These are phyloP conservation scores for Plasmopara viticola DNA, from an alignment of 352 stramenopile species.

Conservation along the genomic window DNA sequence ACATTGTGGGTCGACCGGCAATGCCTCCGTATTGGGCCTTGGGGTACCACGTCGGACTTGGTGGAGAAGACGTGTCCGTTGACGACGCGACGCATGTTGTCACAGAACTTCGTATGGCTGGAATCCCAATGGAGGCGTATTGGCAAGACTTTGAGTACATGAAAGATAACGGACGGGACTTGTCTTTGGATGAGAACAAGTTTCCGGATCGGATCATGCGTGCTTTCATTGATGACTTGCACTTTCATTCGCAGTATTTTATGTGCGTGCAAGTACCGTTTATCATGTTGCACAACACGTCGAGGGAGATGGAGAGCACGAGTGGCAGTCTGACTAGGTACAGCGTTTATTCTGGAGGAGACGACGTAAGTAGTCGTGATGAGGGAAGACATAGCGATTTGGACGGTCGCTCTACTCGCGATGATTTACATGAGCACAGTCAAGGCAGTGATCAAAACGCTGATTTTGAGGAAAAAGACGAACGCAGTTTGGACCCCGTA, in stretches of 20 bases:
- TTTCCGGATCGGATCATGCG: slow-evolving; percentile 39
- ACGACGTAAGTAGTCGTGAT: neutral
- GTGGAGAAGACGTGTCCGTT: slow-evolving; percentile 23
- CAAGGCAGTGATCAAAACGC: neutral
- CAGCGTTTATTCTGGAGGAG: too few species aligned
- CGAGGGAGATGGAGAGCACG: slow-evolving; percentile 4
- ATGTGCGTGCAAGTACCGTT: slow-evolving; percentile 63
- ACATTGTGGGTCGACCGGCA: slow-evolving; percentile 59
- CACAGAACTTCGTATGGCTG: slow-evolving; percentile 29
- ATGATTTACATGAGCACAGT: neutral
- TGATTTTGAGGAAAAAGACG: slow-evolving; percentile 1
- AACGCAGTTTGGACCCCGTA: slow-evolving; percentile 26
- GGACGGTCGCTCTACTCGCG: neutral
- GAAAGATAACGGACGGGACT: slow-evolving; percentile 24
- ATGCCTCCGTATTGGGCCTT: slow-evolving; percentile 84
- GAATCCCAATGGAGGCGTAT: slow-evolving; percentile 69
- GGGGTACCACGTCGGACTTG: slow-evolving; percentile 72
- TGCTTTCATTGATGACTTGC: slow-evolving; percentile 68
- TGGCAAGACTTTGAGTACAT: slow-evolving; percentile 72
- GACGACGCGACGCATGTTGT: slow-evolving; percentile 23
- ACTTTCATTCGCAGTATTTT: slow-evolving; percentile 78
- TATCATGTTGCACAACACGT: slow-evolving; percentile 28
- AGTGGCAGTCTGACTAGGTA: slow-evolving; percentile 8
- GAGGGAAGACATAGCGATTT: neutral
- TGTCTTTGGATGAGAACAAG: slow-evolving; percentile 55